These are phyloP conservation scores for Astrothelium macrocarpum DNA, from an alignment of 495 filamentous ascomycete genomes.

Conservation along the genomic window DNA sequence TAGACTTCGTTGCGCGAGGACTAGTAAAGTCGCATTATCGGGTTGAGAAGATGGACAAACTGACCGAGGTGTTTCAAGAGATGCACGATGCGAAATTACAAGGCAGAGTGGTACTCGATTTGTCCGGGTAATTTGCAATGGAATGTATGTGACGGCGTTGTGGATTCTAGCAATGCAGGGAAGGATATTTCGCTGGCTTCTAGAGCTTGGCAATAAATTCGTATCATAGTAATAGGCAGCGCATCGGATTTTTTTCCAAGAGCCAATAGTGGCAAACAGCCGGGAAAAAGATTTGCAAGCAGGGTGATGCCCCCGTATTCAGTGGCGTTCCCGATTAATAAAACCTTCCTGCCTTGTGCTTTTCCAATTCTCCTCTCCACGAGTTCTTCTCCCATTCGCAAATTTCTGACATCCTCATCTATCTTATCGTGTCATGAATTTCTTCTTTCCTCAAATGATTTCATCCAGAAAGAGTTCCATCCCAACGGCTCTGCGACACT, in stretches of 20 bases:
- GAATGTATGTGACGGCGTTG: background rate
- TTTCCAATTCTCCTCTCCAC: background rate
- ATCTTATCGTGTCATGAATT: too few relatives aligned
- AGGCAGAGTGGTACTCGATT: slow-evolving; percentile 33
- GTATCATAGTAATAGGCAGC: too few relatives aligned
- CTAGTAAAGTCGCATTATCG: slow-evolving; percentile 51
- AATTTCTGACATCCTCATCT: background rate
- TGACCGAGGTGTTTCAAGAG: slow-evolving; percentile 51
- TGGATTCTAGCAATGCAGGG: too few relatives aligned
- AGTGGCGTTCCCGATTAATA: background rate
- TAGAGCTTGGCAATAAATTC: too few relatives aligned
- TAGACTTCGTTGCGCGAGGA: slow-evolving; percentile 54
- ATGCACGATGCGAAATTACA: slow-evolving; percentile 45
- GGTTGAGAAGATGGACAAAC: slow-evolving; percentile 50
- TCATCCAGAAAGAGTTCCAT: too few relatives aligned
- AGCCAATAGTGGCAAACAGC: too few relatives aligned
- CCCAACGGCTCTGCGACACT: background rate
- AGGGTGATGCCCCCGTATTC: background rate
- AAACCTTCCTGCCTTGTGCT: background rate
- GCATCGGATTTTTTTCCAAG: too few relatives aligned
- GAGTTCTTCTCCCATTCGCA: background rate
- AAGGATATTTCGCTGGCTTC: background rate
- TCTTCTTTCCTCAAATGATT: too few relatives aligned
- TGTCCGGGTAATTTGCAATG: slow-evolving; percentile 15
- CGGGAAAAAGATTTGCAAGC: too few relatives aligned